Evolutionary conservation across 352 stramenopile genomes (phyloP).

Genomic region (Pythium pyrilobum): DNA sequence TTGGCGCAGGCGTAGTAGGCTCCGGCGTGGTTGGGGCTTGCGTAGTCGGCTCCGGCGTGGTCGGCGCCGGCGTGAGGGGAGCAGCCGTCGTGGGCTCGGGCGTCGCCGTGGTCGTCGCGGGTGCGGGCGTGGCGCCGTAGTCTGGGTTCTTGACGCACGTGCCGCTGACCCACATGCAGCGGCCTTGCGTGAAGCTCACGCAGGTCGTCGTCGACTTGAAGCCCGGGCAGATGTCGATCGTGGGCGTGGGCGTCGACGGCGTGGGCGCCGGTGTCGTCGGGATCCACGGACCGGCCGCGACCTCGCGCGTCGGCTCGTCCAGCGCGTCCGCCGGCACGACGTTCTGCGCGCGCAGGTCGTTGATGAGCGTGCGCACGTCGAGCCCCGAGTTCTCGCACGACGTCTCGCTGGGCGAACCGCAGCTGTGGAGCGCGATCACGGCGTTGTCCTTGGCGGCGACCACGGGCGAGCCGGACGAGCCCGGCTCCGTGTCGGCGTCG

Average conservation of each 20-base stretch:
- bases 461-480: slow-evolving; percentile 44
- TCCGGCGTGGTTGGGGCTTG: background rate
- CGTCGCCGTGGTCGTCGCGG: background rate
- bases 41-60: slow-evolving; percentile 4
- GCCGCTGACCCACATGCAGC: slow-evolving; percentile 1
- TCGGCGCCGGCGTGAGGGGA: background rate
- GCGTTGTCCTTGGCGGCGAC: slow-evolving; percentile 32
- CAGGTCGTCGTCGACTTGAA: slow-evolving; percentile 1
- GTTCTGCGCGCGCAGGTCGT: slow-evolving; percentile 22
- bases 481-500: slow-evolving; percentile 32
- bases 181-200: background rate
- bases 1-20: background rate
- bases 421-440: slow-evolving; percentile 47
- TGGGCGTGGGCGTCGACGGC: slow-evolving; percentile 5
- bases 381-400: slow-evolving; percentile 26
- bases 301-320: slow-evolving; percentile 11
- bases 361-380: slow-evolving; percentile 31
- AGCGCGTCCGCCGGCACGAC: slow-evolving; percentile 22
- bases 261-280: slow-evolving; percentile 8
- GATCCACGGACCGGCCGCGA: slow-evolving; percentile 10
- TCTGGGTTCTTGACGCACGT: slow-evolving; percentile 9
- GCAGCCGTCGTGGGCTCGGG: background rate
- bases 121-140: background rate
- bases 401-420: slow-evolving; percentile 12
- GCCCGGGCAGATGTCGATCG: slow-evolving; percentile 6